Evolutionary conservation across 352 stramenopile genomes (phyloP).

Genomic region (Phytophthora litchii): DNA sequence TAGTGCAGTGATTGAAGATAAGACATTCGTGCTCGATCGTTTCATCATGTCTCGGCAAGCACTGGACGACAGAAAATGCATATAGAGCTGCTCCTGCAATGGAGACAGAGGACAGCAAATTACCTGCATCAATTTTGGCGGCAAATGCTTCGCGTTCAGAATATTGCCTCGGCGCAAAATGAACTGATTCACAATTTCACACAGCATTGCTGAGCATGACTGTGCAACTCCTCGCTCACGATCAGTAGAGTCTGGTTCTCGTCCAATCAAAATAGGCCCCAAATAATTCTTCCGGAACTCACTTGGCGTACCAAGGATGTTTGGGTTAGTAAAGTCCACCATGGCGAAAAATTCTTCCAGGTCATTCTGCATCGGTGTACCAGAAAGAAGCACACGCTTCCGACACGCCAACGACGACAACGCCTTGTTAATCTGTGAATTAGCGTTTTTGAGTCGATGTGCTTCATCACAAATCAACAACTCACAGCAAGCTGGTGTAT

Average conservation of each 20-base stretch:
- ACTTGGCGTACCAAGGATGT: conserved; percentile 77
- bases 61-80: conserved; percentile 95
- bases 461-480: conserved; percentile 99
- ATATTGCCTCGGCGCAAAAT: conserved; percentile 98
- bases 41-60: conserved; percentile 96
- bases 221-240: conserved; percentile 72
- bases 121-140: conserved; percentile 99
- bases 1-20: conserved; percentile 90
- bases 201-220: conserved; percentile 95
- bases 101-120: conserved; percentile 97
- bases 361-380: conserved; percentile 99
- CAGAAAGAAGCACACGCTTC: conserved; percentile 95
- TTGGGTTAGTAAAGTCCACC: conserved; percentile 91
- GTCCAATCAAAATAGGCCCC: conserved; percentile 86
- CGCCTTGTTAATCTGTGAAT: conserved; percentile 92
- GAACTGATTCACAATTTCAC: conserved; percentile 98
- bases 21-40: conserved; percentile 90
- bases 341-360: conserved; percentile 99
- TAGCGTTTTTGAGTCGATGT: conserved; percentile 98
- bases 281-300: conserved; percentile 96
- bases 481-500: conserved; percentile 90
- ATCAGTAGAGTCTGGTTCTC: conserved; percentile 92
- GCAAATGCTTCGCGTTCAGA: conserved; percentile 98
- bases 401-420: conserved; percentile 84
- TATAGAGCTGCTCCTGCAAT: conserved; percentile 97